Evolutionary conservation across 1,139 yeast species (phyloP), one percentile per base, ranked within the genome.

Genomic region (Yamadazyma mexicana): DNA sequence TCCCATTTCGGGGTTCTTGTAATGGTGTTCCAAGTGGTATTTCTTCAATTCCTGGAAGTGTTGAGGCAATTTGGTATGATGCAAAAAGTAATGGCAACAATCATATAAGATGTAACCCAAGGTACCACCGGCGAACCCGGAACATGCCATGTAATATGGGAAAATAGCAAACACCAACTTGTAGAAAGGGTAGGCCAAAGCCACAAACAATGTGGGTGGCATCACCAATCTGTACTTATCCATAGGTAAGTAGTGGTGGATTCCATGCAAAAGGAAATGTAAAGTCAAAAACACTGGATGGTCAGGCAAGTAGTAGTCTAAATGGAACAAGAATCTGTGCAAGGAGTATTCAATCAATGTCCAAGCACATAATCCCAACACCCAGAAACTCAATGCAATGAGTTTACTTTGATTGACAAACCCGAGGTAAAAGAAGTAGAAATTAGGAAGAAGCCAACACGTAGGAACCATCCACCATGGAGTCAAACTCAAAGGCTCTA

Each of bases 231-330:
- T 81, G 62, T 81, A 73, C 43, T 79, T 79, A 66, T 92, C 99
- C 98, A 94, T 92, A 45, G 99, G 99, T 53, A 92, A 74, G 63
- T 88, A 92, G 62, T 92, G 99, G 61, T 92, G 99, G 40, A 91
- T 85, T 38, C 99, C 99, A 56, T 92, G 99, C 49, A 91, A 72
- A 47, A 89, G 64, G 73, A 92, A 92, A 63, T 92, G 99, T 34
- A 88, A 52, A 2, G 95, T 79, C 56, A 85, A 82, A 15, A 87
- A 86, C 26, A 77, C 43, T 37, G 81, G 83, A 61, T 85, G 79
- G 50, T 87, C 87, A 10, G 99, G 99, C 49, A 94, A 74, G 58
- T 82, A 79, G 36, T 77, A 69, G 61, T 92, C 99, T 55, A 92
- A 71, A 61, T 92, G 99, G 82, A 92, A 92, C 48, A 94, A 62